phyloP scores from a whole-genome alignment of 257 asterid species.

The Pogostemon cablin region DNA sequence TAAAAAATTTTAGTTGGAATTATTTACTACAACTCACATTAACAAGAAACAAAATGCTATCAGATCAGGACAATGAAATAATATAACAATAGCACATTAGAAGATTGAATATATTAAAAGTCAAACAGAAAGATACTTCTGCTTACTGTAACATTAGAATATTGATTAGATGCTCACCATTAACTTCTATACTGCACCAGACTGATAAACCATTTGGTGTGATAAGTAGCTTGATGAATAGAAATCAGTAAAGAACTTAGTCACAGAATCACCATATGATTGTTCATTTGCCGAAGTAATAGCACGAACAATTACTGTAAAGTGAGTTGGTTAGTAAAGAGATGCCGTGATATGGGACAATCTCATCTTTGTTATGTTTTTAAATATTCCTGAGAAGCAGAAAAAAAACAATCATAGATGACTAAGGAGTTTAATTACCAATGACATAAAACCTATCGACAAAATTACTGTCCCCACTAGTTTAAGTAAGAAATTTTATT shows the following conservation, averaged over 20 bases:
- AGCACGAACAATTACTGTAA: conserved; percentile 91
- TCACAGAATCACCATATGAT: conserved; percentile 62
- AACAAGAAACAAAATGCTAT: conserved; percentile 2
- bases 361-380: conserved; percentile 73
- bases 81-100: neutral
- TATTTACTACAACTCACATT: neutral
- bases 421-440: conserved; percentile 21
- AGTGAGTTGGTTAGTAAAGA: conserved; percentile 66
- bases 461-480: neutral
- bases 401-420: conserved; percentile 9
- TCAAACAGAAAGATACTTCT: conserved; percentile 5
- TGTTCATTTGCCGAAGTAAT: conserved; percentile 76
- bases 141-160: conserved; percentile 13
- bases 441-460: neutral
- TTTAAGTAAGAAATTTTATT: no score
- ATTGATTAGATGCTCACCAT: conserved; percentile 61
- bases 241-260: conserved; percentile 71
- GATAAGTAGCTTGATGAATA: conserved; percentile 91
- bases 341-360: conserved; percentile 67
- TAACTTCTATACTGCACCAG: conserved; percentile 80
- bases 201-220: conserved; percentile 83
- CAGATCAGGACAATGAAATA: conserved; percentile 18
- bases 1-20: neutral
- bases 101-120: neutral
- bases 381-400: conserved; percentile 67